Base-by-base conservation (phyloP, 805 yeast species). In the Wickerhamiella brachini region DNA sequence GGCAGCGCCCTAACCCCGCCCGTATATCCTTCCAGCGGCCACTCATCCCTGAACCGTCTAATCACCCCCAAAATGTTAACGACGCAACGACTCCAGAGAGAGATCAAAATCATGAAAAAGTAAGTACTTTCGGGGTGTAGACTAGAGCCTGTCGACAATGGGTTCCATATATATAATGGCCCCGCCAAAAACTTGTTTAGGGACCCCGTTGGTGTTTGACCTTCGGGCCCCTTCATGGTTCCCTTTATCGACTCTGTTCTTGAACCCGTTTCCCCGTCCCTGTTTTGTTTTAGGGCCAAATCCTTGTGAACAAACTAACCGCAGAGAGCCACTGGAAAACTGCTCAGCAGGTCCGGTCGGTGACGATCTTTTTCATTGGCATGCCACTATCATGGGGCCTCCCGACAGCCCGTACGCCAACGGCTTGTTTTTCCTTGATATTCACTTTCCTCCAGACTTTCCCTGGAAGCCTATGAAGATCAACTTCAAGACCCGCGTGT, bases 301-400 rank as follows among this genome's bases (percentile, higher is more conserved):
- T n/a, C n/a, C n/a, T n/a, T n/a, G n/a, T n/a, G 26, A 24, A 24
- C 26, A 24, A 24, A 51, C 57, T 57, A 57, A 56, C 56, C 44
- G 61, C 87, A 95, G 47, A 76, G 98, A 90, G 68, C 98, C 98
- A 57, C 97, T 97, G 62, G 85, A 97, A 56, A 89, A 96, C 45
- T 93, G 97, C 72, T 88, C 97, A 22, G 98, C 98, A 10, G 98
- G 98, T 43, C 98, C 98, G 61, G 93, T 87, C 45, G 97, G 97
- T 47, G 97, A 93, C 62, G 98, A 90, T 69, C 74, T 90, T 65
- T 93, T 84, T 73, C 97, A 90, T 75, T 93, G 98, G 98, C 97
- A 93, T 73, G 98, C 97, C 43, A 89, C 97, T 44, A 93, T 93
- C 68, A 87, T 93, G 94, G 98, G 98, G 48, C 98, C 98, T 49